phyloP scores from a whole-genome alignment of 2,329 filamentous ascomycete species.

The Fusarium kyushuense region DNA sequence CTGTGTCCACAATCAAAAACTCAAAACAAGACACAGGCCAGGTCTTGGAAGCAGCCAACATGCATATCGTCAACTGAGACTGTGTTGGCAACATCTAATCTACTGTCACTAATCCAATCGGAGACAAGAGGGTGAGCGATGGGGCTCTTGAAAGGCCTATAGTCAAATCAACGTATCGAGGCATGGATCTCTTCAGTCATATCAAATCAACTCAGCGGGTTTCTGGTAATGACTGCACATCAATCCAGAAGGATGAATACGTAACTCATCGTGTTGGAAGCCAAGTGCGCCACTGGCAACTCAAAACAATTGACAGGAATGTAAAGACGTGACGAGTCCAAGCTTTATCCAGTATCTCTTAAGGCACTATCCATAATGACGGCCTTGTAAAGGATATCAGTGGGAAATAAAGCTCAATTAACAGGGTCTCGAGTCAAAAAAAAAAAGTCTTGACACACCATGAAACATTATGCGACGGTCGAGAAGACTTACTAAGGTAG shows the following conservation, averaged over 20 bases:
- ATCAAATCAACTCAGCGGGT: not conserved
- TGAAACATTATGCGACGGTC: not conserved
- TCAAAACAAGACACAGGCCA: not conserved
- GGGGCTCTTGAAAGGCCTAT: not conserved
- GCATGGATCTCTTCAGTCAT: constrained; percentile 13
- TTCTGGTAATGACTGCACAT: constrained; percentile 2
- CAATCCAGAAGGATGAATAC: not conserved
- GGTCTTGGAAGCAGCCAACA: not conserved
- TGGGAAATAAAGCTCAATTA: not conserved
- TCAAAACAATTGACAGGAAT: constrained; percentile 15
- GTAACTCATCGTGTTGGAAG: not conserved
- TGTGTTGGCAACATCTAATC: not conserved
- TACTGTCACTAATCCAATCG: not conserved
- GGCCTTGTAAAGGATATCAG: not conserved
- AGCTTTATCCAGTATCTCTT: constrained; percentile 1
- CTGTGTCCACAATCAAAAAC: not conserved
- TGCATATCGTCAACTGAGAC: not conserved
- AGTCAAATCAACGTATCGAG: constrained; percentile 5
- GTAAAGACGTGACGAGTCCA: not conserved
- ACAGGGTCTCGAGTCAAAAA: not conserved
- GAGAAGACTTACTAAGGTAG: not conserved
- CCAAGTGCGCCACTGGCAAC: not conserved
- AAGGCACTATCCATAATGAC: not conserved
- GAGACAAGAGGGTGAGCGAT: not conserved
- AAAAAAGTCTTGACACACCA: not conserved